These are phyloP conservation scores for Alternaria sp. DNA, from an alignment of 2,329 filamentous ascomycete genomes.

Conservation along the genomic window DNA sequence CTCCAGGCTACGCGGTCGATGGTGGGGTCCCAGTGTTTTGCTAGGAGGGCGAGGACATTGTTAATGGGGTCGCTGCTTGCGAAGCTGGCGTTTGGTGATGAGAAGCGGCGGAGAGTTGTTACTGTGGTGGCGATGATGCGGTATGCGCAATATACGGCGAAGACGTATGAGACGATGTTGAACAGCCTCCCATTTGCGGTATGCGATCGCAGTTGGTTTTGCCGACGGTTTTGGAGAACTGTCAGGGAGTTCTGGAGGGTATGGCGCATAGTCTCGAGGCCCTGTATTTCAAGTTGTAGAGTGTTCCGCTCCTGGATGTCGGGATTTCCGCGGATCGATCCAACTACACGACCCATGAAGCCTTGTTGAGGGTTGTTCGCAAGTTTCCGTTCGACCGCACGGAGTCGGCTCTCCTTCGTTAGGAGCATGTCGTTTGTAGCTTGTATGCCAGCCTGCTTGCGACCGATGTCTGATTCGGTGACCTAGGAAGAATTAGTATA, in stretches of 20 bases:
- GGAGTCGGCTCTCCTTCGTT: conserved; percentile 74
- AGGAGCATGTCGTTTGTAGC: conserved; percentile 80
- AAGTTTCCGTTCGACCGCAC: conserved; percentile 71
- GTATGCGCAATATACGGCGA: conserved; percentile 84
- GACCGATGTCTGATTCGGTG: conserved; percentile 74
- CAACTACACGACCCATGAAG: conserved; percentile 76
- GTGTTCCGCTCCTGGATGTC: conserved; percentile 60
- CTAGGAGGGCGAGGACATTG: conserved; percentile 78
- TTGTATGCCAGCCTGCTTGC: conserved; percentile 79
- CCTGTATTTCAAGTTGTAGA: conserved; percentile 76
- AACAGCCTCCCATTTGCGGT: conserved; percentile 71
- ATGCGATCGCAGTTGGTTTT: conserved; percentile 69
- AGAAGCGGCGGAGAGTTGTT: conserved; percentile 68
- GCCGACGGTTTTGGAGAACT: conserved; percentile 67
- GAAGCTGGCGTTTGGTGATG: conserved; percentile 60
- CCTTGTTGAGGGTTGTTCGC: conserved; percentile 58
- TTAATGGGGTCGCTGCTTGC: conserved; percentile 81
- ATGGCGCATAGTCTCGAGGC: conserved; percentile 79
- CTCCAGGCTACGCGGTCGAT: conserved; percentile 85
- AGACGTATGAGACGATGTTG: conserved; percentile 68
- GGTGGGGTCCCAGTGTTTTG: conserved; percentile 82
- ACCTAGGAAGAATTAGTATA: conserved; percentile 49
- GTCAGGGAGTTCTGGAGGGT: conserved; percentile 71
- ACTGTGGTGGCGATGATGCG: conserved; percentile 76
- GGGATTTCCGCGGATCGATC: conserved; percentile 69